A percentile compares a stretch with the other conserved stretches of the same genome.
phyloP scores from a whole-genome alignment of 108 stramenopile species.

The Nitzschia sp. region DNA sequence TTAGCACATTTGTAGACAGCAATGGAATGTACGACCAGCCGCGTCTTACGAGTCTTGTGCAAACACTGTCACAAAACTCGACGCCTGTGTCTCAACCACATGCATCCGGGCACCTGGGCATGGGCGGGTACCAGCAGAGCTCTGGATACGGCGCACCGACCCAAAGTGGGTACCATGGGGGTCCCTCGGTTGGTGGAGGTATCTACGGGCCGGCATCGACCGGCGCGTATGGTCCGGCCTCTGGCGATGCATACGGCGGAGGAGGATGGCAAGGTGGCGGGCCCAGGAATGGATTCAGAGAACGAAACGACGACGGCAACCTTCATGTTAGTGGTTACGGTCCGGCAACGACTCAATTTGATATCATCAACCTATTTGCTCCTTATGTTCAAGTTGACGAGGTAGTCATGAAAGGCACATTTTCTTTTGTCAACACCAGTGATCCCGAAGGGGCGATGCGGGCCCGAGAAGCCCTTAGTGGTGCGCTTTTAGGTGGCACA shows the following conservation, averaged over 20 bases:
- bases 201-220: constrained; percentile 32
- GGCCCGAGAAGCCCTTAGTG: constrained; percentile 77
- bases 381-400: constrained; percentile 84
- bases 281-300: constrained; percentile 27
- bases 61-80: constrained; percentile 66
- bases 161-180: constrained; percentile 2
- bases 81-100: constrained; percentile 29
- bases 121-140: constrained; percentile 38
- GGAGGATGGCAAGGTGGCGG: constrained; percentile 28
- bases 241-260: constrained; percentile 8
- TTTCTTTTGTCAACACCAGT: constrained; percentile 83
- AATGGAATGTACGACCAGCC: constrained; percentile 81
- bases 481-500: constrained; percentile 73
- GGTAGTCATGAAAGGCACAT: constrained; percentile 76
- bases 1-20: constrained; percentile 72
- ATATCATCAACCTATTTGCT: constrained; percentile 74
- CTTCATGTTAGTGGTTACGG: constrained; percentile 88
- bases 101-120: constrained; percentile 14
- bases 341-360: constrained; percentile 71
- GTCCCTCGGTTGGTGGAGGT: constrained; percentile 20
- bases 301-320: constrained; percentile 75
- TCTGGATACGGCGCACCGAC: background rate
- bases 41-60: constrained; percentile 71
- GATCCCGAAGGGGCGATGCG: constrained; percentile 72
- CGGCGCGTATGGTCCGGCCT: constrained; percentile 22